Base-by-base conservation (phyloP, 768 basidiomycete species). In the Pisolithus sp. region DNA sequence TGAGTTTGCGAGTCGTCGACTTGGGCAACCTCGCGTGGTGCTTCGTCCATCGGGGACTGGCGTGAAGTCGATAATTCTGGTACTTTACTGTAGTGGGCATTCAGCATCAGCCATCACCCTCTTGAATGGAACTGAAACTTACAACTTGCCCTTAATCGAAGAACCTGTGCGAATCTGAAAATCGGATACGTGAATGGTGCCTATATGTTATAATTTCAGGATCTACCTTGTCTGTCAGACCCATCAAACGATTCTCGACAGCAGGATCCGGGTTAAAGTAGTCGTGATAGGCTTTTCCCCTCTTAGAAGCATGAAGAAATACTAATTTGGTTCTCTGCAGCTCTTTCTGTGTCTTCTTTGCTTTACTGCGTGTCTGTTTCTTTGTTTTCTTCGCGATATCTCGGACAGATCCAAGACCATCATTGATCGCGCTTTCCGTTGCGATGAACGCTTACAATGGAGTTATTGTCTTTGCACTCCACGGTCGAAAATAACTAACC, bases 181-280 rank as follows among this genome's bases (percentile, higher is more conserved):
- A 49, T 7, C 21, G 44, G 40, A 34, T 15, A 13, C 5, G 34
- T 34, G 34, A 5, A 5, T 15, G 13, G 15, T 34, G 34, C 34
- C 4, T 12, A 13, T 34, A 34, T 34, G 23, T 17, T n/a, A 41
- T 17, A 13, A 41, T 30, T 10, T 18, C 17, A 48, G 49, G 40
- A 18, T 34, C 36, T 39, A 85, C 85, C 72, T 77, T 60, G 59
- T 82, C 74, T 37, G 74, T 68, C 28, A 89, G 59, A n/a, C 80
- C 83, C 38, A 89, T 65, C 49, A 88, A 64, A 24, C 72, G 74
- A 58, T 70, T 79, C 68, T 89, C 86, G 36, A 79, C 75, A 23
- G 76, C 71, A 7, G 71, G 72, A 51, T 78, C 73, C 34, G 84
- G 81, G 52, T 80, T 73, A 68, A 91, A 91, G 60, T 89, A 88